Percentiles rank a stretch among this genome's conserved stretches.
Evolutionary conservation across 2,329 filamentous ascomycete genomes (phyloP).

Genomic region (Talaromyces sp.): DNA sequence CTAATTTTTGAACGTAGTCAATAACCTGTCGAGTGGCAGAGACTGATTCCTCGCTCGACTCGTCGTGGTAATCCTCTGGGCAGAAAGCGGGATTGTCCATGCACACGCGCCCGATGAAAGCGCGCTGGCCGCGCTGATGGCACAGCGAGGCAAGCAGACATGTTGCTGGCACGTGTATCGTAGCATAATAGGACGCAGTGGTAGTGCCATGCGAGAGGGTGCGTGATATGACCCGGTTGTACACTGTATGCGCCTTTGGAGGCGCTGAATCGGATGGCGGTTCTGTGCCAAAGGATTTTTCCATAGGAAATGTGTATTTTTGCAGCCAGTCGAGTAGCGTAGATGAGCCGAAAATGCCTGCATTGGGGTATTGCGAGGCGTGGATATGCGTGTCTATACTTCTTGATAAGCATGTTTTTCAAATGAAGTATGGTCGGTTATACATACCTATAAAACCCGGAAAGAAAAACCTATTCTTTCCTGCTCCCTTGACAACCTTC

Average conservation of each 20-base stretch:
- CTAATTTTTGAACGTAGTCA: conserved; percentile 59
- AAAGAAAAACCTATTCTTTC: conserved; percentile 40
- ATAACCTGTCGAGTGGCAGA: conserved; percentile 55
- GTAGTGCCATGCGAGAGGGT: conserved; percentile 90
- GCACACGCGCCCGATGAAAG: conserved; percentile 88
- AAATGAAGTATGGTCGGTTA: too few species aligned
- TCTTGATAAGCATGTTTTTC: conserved; percentile 11
- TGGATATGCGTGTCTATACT: conserved; percentile 87
- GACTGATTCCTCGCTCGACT: conserved; percentile 53
- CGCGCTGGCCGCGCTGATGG: conserved; percentile 71
- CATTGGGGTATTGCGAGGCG: conserved; percentile 90
- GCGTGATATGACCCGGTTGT: conserved; percentile 68
- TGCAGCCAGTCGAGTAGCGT: conserved; percentile 91
- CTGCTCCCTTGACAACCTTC: conserved; percentile 29
- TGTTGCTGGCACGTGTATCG: conserved; percentile 78
- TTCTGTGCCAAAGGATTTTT: conserved; percentile 59
- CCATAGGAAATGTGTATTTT: conserved; percentile 91
- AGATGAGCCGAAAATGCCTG: conserved; percentile 86
- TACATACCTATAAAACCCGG: conserved; percentile 44
- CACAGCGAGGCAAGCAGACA: conserved; percentile 86
- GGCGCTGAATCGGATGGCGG: conserved; percentile 18
- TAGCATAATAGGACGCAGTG: conserved; percentile 90
- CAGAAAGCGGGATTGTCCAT: conserved; percentile 69
- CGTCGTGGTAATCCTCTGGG: conserved; percentile 75
- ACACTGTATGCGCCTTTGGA: conserved; percentile 47